phyloP scores from a whole-genome alignment of 2,329 filamentous ascomycete species.

The Colletotrichum australisinense region DNA sequence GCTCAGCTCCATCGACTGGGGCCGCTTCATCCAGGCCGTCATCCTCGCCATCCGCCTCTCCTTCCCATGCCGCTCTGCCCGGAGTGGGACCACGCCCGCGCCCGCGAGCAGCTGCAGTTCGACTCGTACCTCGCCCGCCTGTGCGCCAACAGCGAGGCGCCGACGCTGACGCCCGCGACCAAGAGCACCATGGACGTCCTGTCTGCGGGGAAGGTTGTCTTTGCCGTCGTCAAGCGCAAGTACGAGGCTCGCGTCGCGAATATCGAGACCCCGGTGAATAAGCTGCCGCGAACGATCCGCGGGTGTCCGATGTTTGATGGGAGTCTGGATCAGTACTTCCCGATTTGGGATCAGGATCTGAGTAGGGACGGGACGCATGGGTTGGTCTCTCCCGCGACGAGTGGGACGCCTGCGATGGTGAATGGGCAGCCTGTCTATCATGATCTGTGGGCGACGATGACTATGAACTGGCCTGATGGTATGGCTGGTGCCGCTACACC shows the following conservation, averaged over 20 bases:
- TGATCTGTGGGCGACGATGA: conserved; percentile 62
- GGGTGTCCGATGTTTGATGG: conserved; percentile 65
- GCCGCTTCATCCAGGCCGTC: conserved; percentile 51
- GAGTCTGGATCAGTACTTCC: conserved; percentile 58
- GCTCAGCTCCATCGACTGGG: conserved; percentile 57
- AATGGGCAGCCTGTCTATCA: conserved; percentile 47
- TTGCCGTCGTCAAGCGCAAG: conserved; percentile 58
- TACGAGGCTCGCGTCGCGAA: conserved; percentile 54
- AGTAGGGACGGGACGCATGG: conserved; percentile 20
- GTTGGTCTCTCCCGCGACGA: background rate
- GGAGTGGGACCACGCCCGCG: conserved; percentile 48
- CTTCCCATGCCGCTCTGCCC: conserved; percentile 53
- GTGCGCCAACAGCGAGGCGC: conserved; percentile 40
- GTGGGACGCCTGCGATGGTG: conserved; percentile 21
- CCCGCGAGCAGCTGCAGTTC: conserved; percentile 53
- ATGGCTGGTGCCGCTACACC: background rate
- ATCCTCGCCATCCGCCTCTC: conserved; percentile 60
- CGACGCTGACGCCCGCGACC: conserved; percentile 34
- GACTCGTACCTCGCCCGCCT: conserved; percentile 52
- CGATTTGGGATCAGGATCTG: conserved; percentile 56
- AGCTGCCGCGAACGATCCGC: conserved; percentile 36
- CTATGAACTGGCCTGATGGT: conserved; percentile 53
- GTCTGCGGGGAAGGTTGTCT: conserved; percentile 57
- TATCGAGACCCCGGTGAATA: conserved; percentile 40
- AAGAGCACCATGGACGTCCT: conserved; percentile 53